These are phyloP conservation scores for Calonectria honghensis DNA, from an alignment of 2,329 filamentous ascomycete species.

Conservation along the genomic window DNA sequence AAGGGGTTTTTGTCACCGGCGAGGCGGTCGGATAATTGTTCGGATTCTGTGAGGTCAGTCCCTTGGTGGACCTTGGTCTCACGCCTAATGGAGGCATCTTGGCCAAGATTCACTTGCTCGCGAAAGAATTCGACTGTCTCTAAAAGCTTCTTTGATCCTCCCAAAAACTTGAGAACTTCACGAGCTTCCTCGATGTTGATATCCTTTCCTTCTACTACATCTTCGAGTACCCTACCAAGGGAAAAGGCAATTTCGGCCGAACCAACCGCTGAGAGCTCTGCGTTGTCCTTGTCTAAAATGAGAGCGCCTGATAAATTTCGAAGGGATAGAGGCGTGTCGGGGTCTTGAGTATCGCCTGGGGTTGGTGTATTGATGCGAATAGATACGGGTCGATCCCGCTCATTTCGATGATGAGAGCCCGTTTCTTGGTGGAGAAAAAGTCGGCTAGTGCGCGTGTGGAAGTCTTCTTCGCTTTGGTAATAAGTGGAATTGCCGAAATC, in stretches of 20 bases:
- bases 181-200: not conserved
- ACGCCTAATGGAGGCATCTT: not conserved
- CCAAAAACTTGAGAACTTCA: not conserved
- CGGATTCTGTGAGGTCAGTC: not conserved
- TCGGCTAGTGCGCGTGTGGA: not conserved
- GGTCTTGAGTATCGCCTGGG: too few species aligned
- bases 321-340: not conserved
- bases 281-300: not conserved
- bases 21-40: not conserved
- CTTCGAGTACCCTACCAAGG: not conserved
- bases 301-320: not conserved
- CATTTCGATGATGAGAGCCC: not conserved
- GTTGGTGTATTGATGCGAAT: not conserved
- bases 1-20: not conserved
- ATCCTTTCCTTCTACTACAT: not conserved
- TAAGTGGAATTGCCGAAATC: not conserved
- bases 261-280: not conserved
- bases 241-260: not conserved
- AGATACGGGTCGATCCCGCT: not conserved
- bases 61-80: not conserved
- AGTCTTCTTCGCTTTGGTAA: not conserved
- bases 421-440: not conserved
- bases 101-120: not conserved
- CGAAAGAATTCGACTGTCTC: not conserved
- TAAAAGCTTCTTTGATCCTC: not conserved